A percentile compares a stretch with the other conserved stretches of the same genome.
These are phyloP conservation scores for Beverwykella pulmonaria DNA, from an alignment of 495 filamentous ascomycete species.

Conservation along the genomic window DNA sequence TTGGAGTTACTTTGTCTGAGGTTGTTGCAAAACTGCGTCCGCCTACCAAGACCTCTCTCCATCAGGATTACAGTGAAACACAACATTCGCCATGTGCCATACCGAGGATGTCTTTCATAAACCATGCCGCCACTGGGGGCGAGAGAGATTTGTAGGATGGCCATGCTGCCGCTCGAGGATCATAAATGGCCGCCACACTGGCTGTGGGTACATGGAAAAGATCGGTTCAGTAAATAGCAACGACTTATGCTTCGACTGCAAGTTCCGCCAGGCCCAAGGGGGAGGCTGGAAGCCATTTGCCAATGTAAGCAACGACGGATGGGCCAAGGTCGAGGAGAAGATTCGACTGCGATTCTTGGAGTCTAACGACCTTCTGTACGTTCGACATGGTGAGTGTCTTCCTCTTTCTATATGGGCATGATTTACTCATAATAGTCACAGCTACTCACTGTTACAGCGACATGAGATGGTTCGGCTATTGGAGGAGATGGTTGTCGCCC, in stretches of 20 bases:
- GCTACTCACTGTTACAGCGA: background rate
- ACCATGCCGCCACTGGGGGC: slow-evolving; percentile 35
- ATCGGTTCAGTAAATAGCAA: slow-evolving; percentile 28
- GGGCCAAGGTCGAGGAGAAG: slow-evolving; percentile 26
- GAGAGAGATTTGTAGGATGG: slow-evolving; percentile 28
- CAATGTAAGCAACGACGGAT: slow-evolving; percentile 23
- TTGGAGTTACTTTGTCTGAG: background rate
- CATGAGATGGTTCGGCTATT: slow-evolving; percentile 1
- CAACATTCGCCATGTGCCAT: slow-evolving; percentile 27
- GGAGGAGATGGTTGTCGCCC: slow-evolving; percentile 5
- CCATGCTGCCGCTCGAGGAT: slow-evolving; percentile 36
- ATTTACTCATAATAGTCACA: background rate
- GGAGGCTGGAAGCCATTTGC: slow-evolving; percentile 32
- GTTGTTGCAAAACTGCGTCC: background rate
- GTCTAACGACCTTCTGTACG: background rate
- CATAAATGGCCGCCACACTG: slow-evolving; percentile 26
- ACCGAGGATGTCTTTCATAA: slow-evolving; percentile 37
- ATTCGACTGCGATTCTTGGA: slow-evolving; percentile 2
- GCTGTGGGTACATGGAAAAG: slow-evolving; percentile 22
- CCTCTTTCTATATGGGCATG: background rate
- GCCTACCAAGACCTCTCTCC: background rate
- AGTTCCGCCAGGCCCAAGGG: slow-evolving; percentile 7
- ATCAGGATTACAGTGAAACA: background rate
- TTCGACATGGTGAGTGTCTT: slow-evolving; percentile 12
- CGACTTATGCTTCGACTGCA: slow-evolving; percentile 27